A percentile compares a stretch with the other conserved stretches of the same genome.
These are phyloP conservation scores for Phytophthora chlamydospora DNA, from an alignment of 352 stramenopile genomes.

Conservation along the genomic window DNA sequence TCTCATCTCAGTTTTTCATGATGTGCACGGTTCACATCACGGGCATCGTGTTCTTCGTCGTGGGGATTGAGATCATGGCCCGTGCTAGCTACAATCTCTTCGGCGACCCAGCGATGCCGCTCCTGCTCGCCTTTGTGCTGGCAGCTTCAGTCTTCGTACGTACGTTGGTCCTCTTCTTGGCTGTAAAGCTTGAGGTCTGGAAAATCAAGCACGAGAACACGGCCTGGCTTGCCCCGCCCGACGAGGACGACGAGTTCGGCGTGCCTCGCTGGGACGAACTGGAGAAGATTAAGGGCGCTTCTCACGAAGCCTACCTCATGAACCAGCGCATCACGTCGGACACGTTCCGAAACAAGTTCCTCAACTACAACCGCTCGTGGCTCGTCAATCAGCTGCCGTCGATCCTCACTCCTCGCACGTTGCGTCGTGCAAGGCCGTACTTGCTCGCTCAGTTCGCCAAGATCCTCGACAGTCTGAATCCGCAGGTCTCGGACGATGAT, in stretches of 20 bases:
- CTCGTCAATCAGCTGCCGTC: slow-evolving; percentile 95
- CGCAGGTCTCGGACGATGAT: slow-evolving; percentile 94
- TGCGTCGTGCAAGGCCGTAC: slow-evolving; percentile 92
- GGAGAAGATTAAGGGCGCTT: slow-evolving; percentile 93
- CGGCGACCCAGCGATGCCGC: slow-evolving; percentile 91
- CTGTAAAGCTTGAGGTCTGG: slow-evolving; percentile 92
- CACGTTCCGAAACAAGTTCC: slow-evolving; percentile 98
- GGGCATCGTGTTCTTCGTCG: slow-evolving; percentile 95
- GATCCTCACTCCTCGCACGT: slow-evolving; percentile 94
- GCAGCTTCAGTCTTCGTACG: slow-evolving; percentile 65
- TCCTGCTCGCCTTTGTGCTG: slow-evolving; percentile 84
- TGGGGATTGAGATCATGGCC: slow-evolving; percentile 97
- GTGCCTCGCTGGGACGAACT: slow-evolving; percentile 93
- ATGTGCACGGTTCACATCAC: slow-evolving; percentile 95
- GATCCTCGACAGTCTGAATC: slow-evolving; percentile 95
- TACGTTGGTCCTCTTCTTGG: slow-evolving; percentile 80
- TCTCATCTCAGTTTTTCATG: slow-evolving; percentile 98
- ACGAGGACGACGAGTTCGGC: slow-evolving; percentile 93
- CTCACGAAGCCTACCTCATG: slow-evolving; percentile 96
- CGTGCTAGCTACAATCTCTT: slow-evolving; percentile 96
- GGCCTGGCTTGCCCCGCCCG: slow-evolving; percentile 89
- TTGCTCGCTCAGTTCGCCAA: slow-evolving; percentile 96
- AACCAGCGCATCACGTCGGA: slow-evolving; percentile 97
- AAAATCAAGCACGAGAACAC: slow-evolving; percentile 97
- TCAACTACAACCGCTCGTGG: slow-evolving; percentile 98